phyloP scores from a whole-genome alignment of 2,329 filamentous ascomycete species.

The Phaeomoniella chlamydospora region DNA sequence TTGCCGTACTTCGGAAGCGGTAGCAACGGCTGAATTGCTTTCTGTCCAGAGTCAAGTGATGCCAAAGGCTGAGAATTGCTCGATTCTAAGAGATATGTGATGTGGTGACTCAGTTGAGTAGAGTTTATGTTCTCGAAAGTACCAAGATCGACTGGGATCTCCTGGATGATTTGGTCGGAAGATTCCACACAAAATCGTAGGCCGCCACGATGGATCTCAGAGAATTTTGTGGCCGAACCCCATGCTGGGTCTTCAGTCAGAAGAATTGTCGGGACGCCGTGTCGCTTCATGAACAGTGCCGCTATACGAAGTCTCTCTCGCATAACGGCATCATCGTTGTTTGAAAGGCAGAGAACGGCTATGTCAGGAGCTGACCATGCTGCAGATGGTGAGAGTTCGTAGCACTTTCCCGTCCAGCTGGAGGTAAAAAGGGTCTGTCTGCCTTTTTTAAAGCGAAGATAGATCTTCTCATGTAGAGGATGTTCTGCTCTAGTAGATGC shows the following conservation, averaged over 20 bases:
- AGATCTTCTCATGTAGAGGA: slow-evolving; percentile 17
- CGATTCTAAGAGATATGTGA: slow-evolving; percentile 22
- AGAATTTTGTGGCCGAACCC: slow-evolving; percentile 16
- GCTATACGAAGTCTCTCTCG: slow-evolving; percentile 10
- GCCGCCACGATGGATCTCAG: slow-evolving; percentile 14
- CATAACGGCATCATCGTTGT: slow-evolving; percentile 10
- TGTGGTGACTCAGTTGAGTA: slow-evolving; percentile 29
- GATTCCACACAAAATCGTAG: not conserved
- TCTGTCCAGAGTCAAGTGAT: not conserved
- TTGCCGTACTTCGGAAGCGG: not conserved
- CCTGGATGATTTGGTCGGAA: slow-evolving; percentile 7
- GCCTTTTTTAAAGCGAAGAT: slow-evolving; percentile 23
- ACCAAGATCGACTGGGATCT: slow-evolving; percentile 30
- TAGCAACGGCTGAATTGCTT: not conserved
- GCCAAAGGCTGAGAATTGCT: not conserved
- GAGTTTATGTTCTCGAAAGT: slow-evolving; percentile 32
- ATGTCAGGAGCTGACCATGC: slow-evolving; percentile 30
- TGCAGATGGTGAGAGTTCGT: slow-evolving; percentile 20
- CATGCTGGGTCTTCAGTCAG: slow-evolving; percentile 28
- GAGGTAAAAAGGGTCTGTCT: not conserved
- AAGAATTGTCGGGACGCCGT: slow-evolving; percentile 26
- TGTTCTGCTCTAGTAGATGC: slow-evolving; percentile 11
- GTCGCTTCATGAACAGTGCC: slow-evolving; percentile 25
- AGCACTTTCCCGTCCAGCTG: slow-evolving; percentile 9
- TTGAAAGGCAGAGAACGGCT: slow-evolving; percentile 28